A percentile compares a stretch with the other conserved stretches of the same genome.
Conservation (phyloP, 1,139 yeast genomes). For the Taiozyma sp. region DNA sequence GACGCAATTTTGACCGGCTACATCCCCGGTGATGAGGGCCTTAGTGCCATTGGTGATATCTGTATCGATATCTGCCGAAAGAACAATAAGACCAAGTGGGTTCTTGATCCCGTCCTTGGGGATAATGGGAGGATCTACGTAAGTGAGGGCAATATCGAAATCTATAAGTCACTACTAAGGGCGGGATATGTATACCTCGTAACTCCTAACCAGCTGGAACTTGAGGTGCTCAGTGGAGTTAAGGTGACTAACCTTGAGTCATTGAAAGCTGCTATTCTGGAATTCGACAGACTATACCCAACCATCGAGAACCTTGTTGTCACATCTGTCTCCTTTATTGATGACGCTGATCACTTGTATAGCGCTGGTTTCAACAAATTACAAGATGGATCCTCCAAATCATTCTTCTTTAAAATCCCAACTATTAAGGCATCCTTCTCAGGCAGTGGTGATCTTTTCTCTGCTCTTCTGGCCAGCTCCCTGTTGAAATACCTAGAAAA, state of each 20-base stretch:
- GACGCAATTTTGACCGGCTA: slow-evolving; percentile 54
- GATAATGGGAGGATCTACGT: slow-evolving; percentile 86
- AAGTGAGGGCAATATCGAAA: slow-evolving; percentile 57
- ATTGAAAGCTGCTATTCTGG: slow-evolving; percentile 41
- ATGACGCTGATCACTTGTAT: slow-evolving; percentile 30
- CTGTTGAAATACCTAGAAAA: slow-evolving; percentile 30
- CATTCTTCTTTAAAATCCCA: slow-evolving; percentile 43
- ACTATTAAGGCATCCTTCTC: slow-evolving; percentile 70
- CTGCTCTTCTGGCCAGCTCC: slow-evolving; percentile 69
- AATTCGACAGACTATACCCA: slow-evolving; percentile 44
- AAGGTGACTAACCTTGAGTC: slow-evolving; percentile 37
- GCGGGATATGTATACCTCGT: slow-evolving; percentile 54
- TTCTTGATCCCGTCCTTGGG: slow-evolving; percentile 92
- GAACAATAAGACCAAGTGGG: slow-evolving; percentile 36
- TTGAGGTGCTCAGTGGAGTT: slow-evolving; percentile 61
- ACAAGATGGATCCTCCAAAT: slow-evolving; percentile 9
- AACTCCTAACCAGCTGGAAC: slow-evolving; percentile 91
- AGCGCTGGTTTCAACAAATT: slow-evolving; percentile 44
- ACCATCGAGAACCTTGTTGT: slow-evolving; percentile 61
- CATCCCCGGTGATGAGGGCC: slow-evolving; percentile 42
- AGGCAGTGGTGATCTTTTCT: slow-evolving; percentile 90
- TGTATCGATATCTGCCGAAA: slow-evolving; percentile 17
- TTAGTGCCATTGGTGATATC: slow-evolving; percentile 29
- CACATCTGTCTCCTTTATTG: slow-evolving; percentile 44
- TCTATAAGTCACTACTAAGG: slow-evolving; percentile 52